Evolutionary conservation across 768 basidiomycete genomes (phyloP), one percentile per base, ranked within the genome.

Genomic region (Terana coerulea): DNA sequence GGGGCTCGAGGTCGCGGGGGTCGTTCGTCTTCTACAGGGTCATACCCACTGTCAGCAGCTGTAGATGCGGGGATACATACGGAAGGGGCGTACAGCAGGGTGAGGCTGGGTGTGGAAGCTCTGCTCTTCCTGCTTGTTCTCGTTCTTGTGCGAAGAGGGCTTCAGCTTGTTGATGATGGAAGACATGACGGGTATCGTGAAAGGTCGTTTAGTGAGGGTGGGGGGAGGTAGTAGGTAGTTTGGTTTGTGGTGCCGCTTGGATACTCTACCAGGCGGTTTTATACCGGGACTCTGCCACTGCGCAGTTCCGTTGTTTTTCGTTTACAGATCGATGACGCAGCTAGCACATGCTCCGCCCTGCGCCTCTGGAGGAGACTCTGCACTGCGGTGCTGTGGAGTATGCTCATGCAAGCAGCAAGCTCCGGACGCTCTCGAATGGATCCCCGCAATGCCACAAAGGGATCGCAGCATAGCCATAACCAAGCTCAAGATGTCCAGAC

Each of bases 31-130:
- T 81, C 83, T 86, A 47, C 36, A 33, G n/a, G 31, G 17, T 5
- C 17, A 48, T 8, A 35, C 25, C 12, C 31, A 25, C 26, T 15
- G 41, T 39, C 21, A 42, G 40, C 15, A 12, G 42, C 37, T 5
- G 15, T 11, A 28, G 15, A 34, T 5, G 17, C 31, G 31, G 11
- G 24, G 22, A 11, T 14, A 26, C 11, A n/a, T 24, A 22, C 9
- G 21, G 33, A 25, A 12, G 14, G 33, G 19, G 60, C 76, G 42
- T 59, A 82, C 81, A 58, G 83, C 82, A 43, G 83, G 84, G 61
- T 84, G 81, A 19, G 84, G 84, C 51, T 76, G 72, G 59, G 79
- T 84, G 42, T 66, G 67, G 64, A 76, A 83, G 43, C 69, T 75
- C 58, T 80, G 75, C 34, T 52, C 41, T 33, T 61, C 57, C 19